Base-by-base conservation (phyloP, 495 filamentous ascomycete genomes). In the Glutinoglossum americanum region DNA sequence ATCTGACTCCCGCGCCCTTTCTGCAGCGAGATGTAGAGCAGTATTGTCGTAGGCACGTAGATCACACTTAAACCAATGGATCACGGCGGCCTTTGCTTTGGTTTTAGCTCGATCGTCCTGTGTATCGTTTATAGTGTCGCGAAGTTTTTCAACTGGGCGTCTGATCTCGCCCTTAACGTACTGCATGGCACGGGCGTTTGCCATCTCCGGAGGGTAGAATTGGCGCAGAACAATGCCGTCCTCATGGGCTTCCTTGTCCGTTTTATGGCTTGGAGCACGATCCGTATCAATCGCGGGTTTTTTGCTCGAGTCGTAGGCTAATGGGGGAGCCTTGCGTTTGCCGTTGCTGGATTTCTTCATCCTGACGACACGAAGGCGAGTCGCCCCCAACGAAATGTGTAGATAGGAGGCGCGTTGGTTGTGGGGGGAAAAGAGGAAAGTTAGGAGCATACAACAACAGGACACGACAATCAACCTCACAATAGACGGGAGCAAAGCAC, bases 1-100 rank as follows among this genome's bases (percentile, higher is more conserved):
- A 0, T 75, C 73, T 17, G 79, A 69, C 28, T 78, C 75, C 55
- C 73, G 77, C 0, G 86, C 85, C 56, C 78, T 78, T 60, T 81
- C 71, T 45, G 74, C 80, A 2, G 89, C 89, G 59, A 77, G 65
- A 61, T 76, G 72, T 48, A 95, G 65, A 0, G 80, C 80, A 19
- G 80, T 81, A 62, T 95, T 95, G 63, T 95, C 89, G 6, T 69
- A 63, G 0, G 76, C 72, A 6, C 89, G 74, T 51, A 95, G 68
- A 66, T 94, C 89, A 57, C 78, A 80, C 67, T 93, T 92, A 70
- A 89, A 94, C 89, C 89, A 94, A 69, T 94, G 85, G 6, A 95
- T 78, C 0, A 95, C 86, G 0, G 82, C 80, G 28, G 77, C 71
- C 35, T 76, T 75, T 1, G 76, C 69, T 9, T 65, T 57, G 2